Evolutionary conservation across 1,284 basidiomycete genomes (phyloP).

Genomic region (Malassezia cuniculi): DNA sequence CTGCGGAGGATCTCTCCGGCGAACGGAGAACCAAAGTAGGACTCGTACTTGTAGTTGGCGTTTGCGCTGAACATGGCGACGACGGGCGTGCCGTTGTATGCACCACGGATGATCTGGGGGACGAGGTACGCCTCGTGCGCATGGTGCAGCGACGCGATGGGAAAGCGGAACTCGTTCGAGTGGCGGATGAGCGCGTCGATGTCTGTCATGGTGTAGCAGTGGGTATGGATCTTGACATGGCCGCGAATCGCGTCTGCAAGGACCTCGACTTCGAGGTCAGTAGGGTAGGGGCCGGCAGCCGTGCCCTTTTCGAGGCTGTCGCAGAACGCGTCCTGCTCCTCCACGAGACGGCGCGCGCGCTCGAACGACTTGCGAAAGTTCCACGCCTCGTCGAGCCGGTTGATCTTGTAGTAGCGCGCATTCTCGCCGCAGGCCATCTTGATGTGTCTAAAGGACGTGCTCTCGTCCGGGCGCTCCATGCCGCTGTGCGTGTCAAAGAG

Average conservation of each 20-base stretch:
- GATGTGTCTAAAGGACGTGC: slow-evolving; percentile 28
- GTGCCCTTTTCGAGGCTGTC: slow-evolving; percentile 14
- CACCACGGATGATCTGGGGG: slow-evolving; percentile 61
- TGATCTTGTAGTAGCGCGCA: slow-evolving; percentile 47
- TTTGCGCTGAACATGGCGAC: slow-evolving; percentile 63
- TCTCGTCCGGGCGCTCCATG: slow-evolving; percentile 22
- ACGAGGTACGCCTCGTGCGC: slow-evolving; percentile 75
- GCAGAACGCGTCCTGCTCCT: slow-evolving; percentile 62
- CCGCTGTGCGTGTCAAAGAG: slow-evolving; percentile 16
- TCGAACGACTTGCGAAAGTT: slow-evolving; percentile 56
- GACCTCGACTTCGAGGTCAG: slow-evolving; percentile 67
- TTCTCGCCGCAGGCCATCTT: slow-evolving; percentile 49
- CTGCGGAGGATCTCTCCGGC: slow-evolving; percentile 61
- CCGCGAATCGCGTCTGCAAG: slow-evolving; percentile 75
- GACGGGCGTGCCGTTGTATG: slow-evolving; percentile 55
- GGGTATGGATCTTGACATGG: slow-evolving; percentile 52
- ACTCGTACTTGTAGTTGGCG: slow-evolving; percentile 67
- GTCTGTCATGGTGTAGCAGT: slow-evolving; percentile 53
- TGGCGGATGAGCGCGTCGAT: slow-evolving; percentile 55
- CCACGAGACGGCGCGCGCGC: slow-evolving; percentile 60
- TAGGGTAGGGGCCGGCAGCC: slow-evolving; percentile 54
- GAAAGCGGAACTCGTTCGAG: slow-evolving; percentile 68
- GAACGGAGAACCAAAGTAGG: slow-evolving; percentile 72
- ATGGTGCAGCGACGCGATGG: slow-evolving; percentile 57
- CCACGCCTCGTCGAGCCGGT: slow-evolving; percentile 53